Conservation (phyloP, 305 asterid genomes). For the Lippia alba region DNA sequence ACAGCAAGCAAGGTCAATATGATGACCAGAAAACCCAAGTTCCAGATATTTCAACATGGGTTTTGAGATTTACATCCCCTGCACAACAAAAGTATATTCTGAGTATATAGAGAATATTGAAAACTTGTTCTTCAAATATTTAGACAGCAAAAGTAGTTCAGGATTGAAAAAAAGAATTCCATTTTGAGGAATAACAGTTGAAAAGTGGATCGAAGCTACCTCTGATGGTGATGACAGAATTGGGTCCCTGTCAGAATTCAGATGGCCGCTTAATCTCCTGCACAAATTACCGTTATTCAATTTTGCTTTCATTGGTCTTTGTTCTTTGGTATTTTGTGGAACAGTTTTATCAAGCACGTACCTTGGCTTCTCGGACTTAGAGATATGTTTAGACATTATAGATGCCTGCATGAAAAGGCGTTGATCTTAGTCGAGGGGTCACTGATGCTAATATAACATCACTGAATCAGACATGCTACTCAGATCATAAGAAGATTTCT, state of each 20-base stretch:
- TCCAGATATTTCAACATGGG: background rate
- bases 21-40: constrained; percentile 13
- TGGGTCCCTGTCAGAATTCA: constrained; percentile 41
- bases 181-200: constrained; percentile 7
- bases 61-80: constrained; percentile 30
- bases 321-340: constrained; percentile 6
- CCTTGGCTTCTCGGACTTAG: constrained; percentile 54
- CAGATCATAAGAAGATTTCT: constrained; percentile 1
- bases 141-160: background rate
- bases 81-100: constrained; percentile 11
- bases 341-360: constrained; percentile 26
- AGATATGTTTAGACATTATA: constrained; percentile 49
- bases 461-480: background rate
- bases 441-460: background rate
- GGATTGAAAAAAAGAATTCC: too few relatives aligned
- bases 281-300: constrained; percentile 18
- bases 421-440: constrained; percentile 14
- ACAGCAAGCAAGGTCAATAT: constrained; percentile 14
- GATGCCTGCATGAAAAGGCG: constrained; percentile 47
- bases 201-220: constrained; percentile 28
- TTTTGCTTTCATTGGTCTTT: background rate
- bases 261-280: constrained; percentile 53
- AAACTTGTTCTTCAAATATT: background rate
- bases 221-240: constrained; percentile 37
- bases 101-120: background rate